phyloP scores from a whole-genome alignment of 2,329 filamentous ascomycete genomes.

The Paraconiothyrium brasiliense region DNA sequence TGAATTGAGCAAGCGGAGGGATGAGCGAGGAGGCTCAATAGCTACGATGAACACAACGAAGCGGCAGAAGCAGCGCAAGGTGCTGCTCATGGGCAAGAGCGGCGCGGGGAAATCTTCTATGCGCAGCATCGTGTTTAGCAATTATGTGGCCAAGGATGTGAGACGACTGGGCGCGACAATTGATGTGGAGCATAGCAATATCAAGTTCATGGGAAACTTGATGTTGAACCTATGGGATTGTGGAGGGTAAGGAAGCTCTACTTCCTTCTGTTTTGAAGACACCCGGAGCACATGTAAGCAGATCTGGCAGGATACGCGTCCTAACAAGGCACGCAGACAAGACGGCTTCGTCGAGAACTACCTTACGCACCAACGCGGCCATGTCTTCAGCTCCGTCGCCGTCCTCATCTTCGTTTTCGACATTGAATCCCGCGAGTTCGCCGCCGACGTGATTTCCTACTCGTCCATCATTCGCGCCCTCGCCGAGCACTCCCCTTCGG shows the following conservation, averaged over 20 bases:
- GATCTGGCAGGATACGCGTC: neutral
- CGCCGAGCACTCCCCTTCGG: conserved; percentile 80
- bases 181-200: conserved; percentile 97
- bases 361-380: conserved; percentile 90
- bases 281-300: neutral
- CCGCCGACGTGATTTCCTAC: conserved; percentile 92
- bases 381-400: conserved; percentile 96
- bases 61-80: conserved; percentile 64
- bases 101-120: conserved; percentile 98
- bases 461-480: conserved; percentile 88
- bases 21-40: neutral
- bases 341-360: conserved; percentile 99
- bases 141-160: conserved; percentile 97
- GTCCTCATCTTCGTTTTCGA: conserved; percentile 99
- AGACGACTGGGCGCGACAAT: conserved; percentile 93
- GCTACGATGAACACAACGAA: conserved; percentile 51
- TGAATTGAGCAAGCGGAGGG: neutral
- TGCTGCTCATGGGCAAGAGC: conserved; percentile 81
- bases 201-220: conserved; percentile 97
- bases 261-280: neutral
- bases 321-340: conserved; percentile 66
- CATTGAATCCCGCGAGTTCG: conserved; percentile 93
- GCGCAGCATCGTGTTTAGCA: conserved; percentile 98
- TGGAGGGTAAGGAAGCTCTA: conserved; percentile 70
- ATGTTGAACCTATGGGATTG: conserved; percentile 99